These are phyloP conservation scores for Acidiella bohemica DNA, from an alignment of 495 filamentous ascomycete genomes.

Conservation along the genomic window DNA sequence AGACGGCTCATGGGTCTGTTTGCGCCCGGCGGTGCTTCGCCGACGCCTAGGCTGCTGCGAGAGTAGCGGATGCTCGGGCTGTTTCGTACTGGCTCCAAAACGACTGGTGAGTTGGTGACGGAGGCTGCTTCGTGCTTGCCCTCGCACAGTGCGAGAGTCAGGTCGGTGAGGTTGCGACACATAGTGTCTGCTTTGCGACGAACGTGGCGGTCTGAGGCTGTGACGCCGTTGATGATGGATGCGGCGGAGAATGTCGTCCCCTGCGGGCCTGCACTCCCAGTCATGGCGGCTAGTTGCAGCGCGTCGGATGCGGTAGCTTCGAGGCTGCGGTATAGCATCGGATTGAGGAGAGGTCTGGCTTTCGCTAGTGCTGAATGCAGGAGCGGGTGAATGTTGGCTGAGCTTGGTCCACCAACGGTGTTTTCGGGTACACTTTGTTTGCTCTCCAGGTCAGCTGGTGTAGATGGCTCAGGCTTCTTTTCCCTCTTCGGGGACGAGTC, in stretches of 20 bases:
- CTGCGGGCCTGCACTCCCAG: conserved; percentile 43
- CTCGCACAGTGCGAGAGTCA: conserved; percentile 75
- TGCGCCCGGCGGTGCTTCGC: conserved; percentile 19
- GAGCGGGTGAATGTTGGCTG: conserved; percentile 53
- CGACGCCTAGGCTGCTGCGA: conserved; percentile 13
- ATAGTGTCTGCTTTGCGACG: conserved; percentile 83
- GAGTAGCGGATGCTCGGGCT: conserved; percentile 21
- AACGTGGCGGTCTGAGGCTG: conserved; percentile 65
- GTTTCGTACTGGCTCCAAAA: conserved; percentile 23
- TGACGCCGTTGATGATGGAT: conserved; percentile 42
- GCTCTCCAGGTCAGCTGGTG: neutral
- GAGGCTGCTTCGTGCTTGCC: conserved; percentile 25
- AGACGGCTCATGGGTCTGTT: conserved; percentile 51
- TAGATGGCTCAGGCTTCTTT: conserved; percentile 32
- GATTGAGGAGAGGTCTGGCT: conserved; percentile 48
- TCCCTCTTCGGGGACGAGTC: conserved; percentile 70
- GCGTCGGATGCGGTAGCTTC: conserved; percentile 76
- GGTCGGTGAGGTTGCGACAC: conserved; percentile 82
- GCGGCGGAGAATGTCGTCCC: conserved; percentile 53
- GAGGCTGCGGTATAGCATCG: conserved; percentile 65
- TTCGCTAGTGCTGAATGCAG: conserved; percentile 70
- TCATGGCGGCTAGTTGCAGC: conserved; percentile 55
- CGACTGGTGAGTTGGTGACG: conserved; percentile 24
- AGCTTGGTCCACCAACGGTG: conserved; percentile 19
- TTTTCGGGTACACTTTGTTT: neutral